Evolutionary conservation across 1,284 basidiomycete genomes (phyloP).

Genomic region (Ganoderma leucocontextum): DNA sequence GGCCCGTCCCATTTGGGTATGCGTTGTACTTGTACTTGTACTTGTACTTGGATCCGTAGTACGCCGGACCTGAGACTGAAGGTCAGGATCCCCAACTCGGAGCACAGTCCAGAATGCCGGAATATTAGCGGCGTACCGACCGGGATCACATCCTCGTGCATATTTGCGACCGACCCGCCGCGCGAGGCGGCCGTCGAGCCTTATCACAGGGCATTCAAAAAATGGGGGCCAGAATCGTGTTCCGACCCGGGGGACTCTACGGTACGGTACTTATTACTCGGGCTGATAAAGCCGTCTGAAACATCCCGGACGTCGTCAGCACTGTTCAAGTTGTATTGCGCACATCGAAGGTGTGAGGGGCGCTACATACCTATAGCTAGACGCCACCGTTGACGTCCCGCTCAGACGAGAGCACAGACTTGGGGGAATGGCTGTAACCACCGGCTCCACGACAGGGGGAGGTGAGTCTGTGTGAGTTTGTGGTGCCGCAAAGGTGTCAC

Average conservation of each 20-base stretch:
- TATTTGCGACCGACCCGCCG: background rate
- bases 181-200: background rate
- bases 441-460: background rate
- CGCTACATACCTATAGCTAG: background rate
- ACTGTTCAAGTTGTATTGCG: background rate
- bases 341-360: background rate
- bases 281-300: background rate
- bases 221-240: background rate
- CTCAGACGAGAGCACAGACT: background rate
- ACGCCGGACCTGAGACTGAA: background rate
- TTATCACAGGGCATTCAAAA: background rate
- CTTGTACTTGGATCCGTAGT: background rate
- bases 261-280: background rate
- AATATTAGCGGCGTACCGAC: background rate
- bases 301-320: background rate
- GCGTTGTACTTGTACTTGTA: background rate
- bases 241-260: background rate
- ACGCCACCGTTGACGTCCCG: background rate
- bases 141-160: too few relatives aligned
- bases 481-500: background rate
- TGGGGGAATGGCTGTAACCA: background rate
- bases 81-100: background rate
- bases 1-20: background rate
- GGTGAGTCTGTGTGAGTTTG: background rate
- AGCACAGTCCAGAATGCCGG: background rate